Conservation (phyloP, 805 yeast genomes). For the Yamadazyma paraphyllophila region DNA sequence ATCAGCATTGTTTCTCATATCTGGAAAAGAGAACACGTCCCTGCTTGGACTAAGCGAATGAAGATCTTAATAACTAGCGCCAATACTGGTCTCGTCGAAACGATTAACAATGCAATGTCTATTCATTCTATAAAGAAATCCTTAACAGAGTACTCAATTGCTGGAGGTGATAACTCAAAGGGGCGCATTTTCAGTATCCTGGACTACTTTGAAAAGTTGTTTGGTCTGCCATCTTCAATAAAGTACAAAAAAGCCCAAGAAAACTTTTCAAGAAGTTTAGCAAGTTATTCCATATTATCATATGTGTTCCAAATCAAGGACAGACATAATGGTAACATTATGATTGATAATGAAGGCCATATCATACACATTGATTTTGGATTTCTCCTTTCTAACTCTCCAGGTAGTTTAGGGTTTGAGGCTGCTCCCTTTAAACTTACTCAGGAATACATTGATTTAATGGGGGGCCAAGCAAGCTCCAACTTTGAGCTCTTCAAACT, state of each 20-base stretch:
- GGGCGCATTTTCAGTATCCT: conserved; percentile 68
- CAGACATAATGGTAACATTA: conserved; percentile 95
- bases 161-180: conserved; percentile 61
- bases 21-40: conserved; percentile 70
- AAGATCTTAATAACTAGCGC: conserved; percentile 88
- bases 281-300: conserved; percentile 88
- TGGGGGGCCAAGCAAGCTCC: conserved; percentile 74
- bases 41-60: conserved; percentile 92
- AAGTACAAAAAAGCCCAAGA: conserved; percentile 67
- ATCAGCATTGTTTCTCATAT: conserved; percentile 82
- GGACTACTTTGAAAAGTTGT: conserved; percentile 76
- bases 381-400: conserved; percentile 85
- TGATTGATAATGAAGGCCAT: conserved; percentile 95
- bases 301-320: conserved; percentile 91
- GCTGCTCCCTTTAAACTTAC: conserved; percentile 97
- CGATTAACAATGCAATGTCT: conserved; percentile 91
- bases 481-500: conserved; percentile 57
- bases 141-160: conserved; percentile 69
- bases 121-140: conserved; percentile 94
- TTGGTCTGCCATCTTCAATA: conserved; percentile 57
- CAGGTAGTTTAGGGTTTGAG: conserved; percentile 96
- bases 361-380: conserved; percentile 96
- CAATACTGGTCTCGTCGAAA: conserved; percentile 88
- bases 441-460: conserved; percentile 78
- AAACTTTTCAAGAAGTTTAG: conserved; percentile 81